Base-by-base conservation (phyloP, 2,329 filamentous ascomycete species). In the Nannizzia gypsea region DNA sequence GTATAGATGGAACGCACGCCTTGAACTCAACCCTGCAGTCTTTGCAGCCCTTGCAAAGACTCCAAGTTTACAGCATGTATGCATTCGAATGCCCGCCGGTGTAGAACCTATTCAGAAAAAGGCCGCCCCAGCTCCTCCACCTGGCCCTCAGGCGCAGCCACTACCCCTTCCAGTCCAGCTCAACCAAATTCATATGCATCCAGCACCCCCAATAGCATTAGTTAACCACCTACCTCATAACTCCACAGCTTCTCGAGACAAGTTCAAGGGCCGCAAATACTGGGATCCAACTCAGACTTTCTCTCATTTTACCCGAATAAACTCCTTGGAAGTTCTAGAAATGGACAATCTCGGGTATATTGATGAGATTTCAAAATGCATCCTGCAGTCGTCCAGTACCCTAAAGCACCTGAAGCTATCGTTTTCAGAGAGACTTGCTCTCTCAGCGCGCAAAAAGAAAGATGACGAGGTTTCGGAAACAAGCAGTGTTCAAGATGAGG, bases 1-100 rank as follows among this genome's bases (percentile, higher is more conserved):
- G 20, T 46, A 24, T 58, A 83, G 80, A 63, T 86, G 83, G 83
- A 83, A 86, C 67, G 81, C 85, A 59, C 78, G 82, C 5, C 79
- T 86, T 59, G 83, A 86, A 68, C 75, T 86, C 8, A 83, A 79
- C 67, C 75, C 81, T 4, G 77, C 77, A 1, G 77, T 86, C 3
- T 85, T 83, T 70, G 76, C 76, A 60, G 76, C 77, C 36, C 73
- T 86, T 9, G 83, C 84, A 66, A 70, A 75, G 36, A 81, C 84
- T 60, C 62, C 72, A 17, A 74, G 78, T 5, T 73, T 86, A 28
- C 76, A 77, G 59, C 72, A 80, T 61, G 66, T 86, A 11, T 80
- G 83, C 63, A 66, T 86, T 48, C 80, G 83, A 59, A 76, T 86
- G 70, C 83, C 85, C 62, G 73, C 75, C 3, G 83, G 82, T 1